Evolutionary conservation across 2,329 filamentous ascomycete genomes (phyloP).

Genomic region (Pestalotiopsis sp.): DNA sequence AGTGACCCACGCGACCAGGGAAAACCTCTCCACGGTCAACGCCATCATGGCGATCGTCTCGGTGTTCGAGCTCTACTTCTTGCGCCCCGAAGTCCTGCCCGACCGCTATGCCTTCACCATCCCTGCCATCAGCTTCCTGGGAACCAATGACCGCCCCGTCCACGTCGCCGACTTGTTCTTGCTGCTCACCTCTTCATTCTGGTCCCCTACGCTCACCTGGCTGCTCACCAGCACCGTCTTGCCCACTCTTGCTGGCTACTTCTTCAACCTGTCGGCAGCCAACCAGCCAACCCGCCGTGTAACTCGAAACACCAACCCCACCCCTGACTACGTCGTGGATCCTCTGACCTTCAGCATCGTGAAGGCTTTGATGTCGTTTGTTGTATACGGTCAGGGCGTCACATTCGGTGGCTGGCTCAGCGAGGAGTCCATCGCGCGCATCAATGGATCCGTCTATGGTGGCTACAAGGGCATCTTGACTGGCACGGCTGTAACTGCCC

Average conservation of each 20-base stretch:
- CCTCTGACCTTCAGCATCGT: conserved; percentile 88
- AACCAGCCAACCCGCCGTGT: conserved; percentile 39
- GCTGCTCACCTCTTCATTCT: conserved; percentile 77
- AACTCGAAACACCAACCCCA: conserved; percentile 42
- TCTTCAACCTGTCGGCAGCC: conserved; percentile 79
- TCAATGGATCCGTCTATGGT: conserved; percentile 70
- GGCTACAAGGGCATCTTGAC: conserved; percentile 72
- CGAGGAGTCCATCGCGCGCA: conserved; percentile 59
- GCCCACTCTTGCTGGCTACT: conserved; percentile 77
- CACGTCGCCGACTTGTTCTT: conserved; percentile 80
- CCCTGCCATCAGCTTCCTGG: conserved; percentile 60
- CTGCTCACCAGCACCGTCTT: conserved; percentile 69
- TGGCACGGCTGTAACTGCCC: conserved; percentile 67
- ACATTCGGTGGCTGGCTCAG: conserved; percentile 66
- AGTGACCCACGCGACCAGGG: conserved; percentile 66
- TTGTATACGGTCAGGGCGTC: conserved; percentile 74
- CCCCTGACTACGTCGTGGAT: conserved; percentile 68
- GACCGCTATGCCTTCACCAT: conserved; percentile 74
- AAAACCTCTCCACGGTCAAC: conserved; percentile 71
- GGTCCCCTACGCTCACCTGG: conserved; percentile 82
- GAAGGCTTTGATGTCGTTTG: conserved; percentile 80
- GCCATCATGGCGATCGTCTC: conserved; percentile 71
- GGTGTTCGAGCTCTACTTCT: conserved; percentile 68
- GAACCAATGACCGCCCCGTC: conserved; percentile 62
- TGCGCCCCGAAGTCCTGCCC: conserved; percentile 73